A percentile compares a stretch with the other conserved stretches of the same genome.
phyloP scores from a whole-genome alignment of 352 stramenopile genomes.

The Phytophthora megakarya region DNA sequence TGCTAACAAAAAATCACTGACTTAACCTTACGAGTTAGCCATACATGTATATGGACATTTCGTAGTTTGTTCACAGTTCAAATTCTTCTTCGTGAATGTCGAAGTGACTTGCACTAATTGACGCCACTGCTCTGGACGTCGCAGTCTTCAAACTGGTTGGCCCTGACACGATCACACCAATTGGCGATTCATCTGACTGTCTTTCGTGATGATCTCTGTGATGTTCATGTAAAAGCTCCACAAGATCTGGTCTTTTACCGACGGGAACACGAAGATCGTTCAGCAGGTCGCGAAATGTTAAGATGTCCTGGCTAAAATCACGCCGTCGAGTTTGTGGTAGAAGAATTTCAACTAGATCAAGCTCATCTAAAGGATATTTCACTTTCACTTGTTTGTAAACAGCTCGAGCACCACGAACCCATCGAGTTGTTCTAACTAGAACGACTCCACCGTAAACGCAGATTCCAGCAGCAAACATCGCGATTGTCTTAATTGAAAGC shows the following conservation, averaged over 20 bases:
- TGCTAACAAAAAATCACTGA: too few species aligned
- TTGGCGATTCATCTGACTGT: neutral
- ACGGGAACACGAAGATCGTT: constrained; percentile 10
- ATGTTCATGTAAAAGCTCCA: constrained; percentile 7
- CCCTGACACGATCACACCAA: constrained; percentile 46
- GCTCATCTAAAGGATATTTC: neutral
- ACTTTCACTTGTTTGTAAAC: neutral
- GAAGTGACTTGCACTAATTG: constrained; percentile 20
- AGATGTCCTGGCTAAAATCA: neutral
- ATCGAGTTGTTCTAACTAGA: constrained; percentile 6
- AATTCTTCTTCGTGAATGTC: constrained; percentile 39
- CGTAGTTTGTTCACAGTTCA: constrained; percentile 26
- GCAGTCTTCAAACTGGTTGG: constrained; percentile 37
- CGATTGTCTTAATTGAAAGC: constrained; percentile 1
- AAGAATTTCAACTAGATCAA: constrained; percentile 10
- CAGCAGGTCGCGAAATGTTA: constrained; percentile 22
- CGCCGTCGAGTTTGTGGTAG: neutral
- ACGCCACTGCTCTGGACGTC: constrained; percentile 5
- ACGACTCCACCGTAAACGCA: neutral
- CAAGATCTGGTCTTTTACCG: constrained; percentile 19
- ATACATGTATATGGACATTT: too few species aligned
- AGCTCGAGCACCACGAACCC: neutral
- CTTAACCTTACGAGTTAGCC: too few species aligned
- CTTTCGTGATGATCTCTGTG: neutral
- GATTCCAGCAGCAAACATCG: constrained; percentile 17